A percentile compares a stretch with the other conserved stretches of the same genome.
Conservation (phyloP, 1,284 basidiomycete species). For the Cryptococcus neoformans region DNA sequence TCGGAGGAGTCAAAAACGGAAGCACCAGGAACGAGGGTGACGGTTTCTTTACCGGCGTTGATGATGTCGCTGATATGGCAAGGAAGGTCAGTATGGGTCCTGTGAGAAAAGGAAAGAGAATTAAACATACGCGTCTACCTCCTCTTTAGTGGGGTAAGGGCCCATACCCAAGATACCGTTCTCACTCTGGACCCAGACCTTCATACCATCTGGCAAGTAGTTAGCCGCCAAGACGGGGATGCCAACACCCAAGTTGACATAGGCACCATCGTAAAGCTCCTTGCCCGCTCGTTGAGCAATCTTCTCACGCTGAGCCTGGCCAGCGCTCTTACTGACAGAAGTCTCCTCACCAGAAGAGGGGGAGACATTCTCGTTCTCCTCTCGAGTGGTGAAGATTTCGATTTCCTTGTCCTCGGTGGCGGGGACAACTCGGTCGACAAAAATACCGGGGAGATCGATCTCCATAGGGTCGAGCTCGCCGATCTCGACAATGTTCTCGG, state of each 20-base stretch:
- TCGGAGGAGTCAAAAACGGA: constrained; percentile 68
- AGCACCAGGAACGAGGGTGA: constrained; percentile 87
- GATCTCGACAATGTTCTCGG: constrained; percentile 85
- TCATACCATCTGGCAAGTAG: constrained; percentile 71
- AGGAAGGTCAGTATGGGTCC: constrained; percentile 3
- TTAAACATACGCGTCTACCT: constrained; percentile 79
- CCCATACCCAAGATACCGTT: constrained; percentile 96
- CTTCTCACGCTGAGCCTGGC: constrained; percentile 56
- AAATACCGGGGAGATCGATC: constrained; percentile 77
- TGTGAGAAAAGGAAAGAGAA: not conserved
- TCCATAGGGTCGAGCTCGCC: constrained; percentile 79
- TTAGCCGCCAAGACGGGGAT: constrained; percentile 94
- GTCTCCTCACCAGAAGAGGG: constrained; percentile 12
- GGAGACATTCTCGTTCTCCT: constrained; percentile 26
- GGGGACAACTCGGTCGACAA: constrained; percentile 80
- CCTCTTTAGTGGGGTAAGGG: constrained; percentile 79
- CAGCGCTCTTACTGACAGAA: constrained; percentile 47
- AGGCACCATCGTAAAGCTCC: constrained; percentile 87
- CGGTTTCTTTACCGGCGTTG: constrained; percentile 95
- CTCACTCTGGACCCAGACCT: constrained; percentile 90
- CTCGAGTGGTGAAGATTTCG: constrained; percentile 62
- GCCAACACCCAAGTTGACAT: constrained; percentile 69
- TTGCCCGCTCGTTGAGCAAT: constrained; percentile 78
- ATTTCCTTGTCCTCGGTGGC: constrained; percentile 76
- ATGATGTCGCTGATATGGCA: constrained; percentile 66